Base-by-base conservation (phyloP, 768 basidiomycete species). In the Dentipellis sp. region DNA sequence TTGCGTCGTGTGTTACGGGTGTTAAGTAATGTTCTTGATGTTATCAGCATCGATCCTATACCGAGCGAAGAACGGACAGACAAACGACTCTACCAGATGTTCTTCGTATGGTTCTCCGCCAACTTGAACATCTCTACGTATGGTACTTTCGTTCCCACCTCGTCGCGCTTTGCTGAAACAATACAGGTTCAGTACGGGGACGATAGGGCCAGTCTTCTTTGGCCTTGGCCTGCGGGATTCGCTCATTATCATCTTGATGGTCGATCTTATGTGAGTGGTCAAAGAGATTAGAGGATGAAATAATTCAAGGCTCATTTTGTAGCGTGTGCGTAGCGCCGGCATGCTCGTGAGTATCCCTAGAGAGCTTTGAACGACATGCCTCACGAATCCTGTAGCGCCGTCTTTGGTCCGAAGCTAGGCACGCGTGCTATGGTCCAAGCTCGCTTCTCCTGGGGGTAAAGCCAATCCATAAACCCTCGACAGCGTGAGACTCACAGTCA, bases 61-160 rank as follows among this genome's bases (percentile, higher is more conserved):
- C 65, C 77, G 0, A 60, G 66, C 1, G 76, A 76, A 23, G 70
- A 78, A 45, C 76, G 84, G 48, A 74, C 63, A 9, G 84, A 86
- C 62, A 76, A 71, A n/a, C 77, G 78, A 48, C 75, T 80, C 52
- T 79, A 78, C 62, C 83, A 86, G 58, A 68, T 85, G 62, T 86
- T 86, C 71, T 83, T 83, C 62, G 73, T 86, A 4, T 87, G 85
- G 86, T 83, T 86, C 62, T 81, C 85, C 8, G 75, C 79, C 54
- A 86, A 84, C 64, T 76, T 84, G 67, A 86, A 86, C 61, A 77
- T 86, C 23, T 70, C 84, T 16, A 75, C 75, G 69, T 84, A 29
- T 23, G 75, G 29, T 29, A 3, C 29, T 6, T 29, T 66, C 42
- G 11, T n/a, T 42, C 9, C 39, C 10, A 42, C 17, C 36, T 16